Evolutionary conservation across 2,329 filamentous ascomycete species (phyloP).

Genomic region (Pezicula radicicola): DNA sequence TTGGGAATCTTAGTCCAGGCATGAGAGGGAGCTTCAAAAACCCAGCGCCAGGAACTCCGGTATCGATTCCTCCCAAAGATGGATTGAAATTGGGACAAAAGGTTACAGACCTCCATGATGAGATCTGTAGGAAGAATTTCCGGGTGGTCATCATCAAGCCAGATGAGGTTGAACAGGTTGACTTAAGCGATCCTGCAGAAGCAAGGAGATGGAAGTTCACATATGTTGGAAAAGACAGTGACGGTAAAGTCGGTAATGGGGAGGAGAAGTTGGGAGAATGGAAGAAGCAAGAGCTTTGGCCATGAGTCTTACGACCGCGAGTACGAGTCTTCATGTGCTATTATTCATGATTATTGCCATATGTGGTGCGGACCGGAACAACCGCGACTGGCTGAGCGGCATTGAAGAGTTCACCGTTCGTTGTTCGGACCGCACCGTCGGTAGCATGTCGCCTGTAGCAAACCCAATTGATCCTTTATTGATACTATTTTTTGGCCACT

Average conservation of each 20-base stretch:
- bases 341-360: too few relatives aligned
- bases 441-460: too few relatives aligned
- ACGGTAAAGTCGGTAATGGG: conserved; percentile 27
- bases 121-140: conserved; percentile 61
- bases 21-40: conserved; percentile 78
- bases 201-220: conserved; percentile 56
- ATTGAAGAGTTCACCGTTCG: too few relatives aligned
- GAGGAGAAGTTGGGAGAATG: conserved; percentile 55
- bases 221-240: conserved; percentile 40
- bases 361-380: too few relatives aligned
- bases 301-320: conserved; percentile 9
- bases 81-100: conserved; percentile 53
- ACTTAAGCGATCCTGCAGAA: conserved; percentile 56
- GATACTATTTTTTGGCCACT: too few relatives aligned
- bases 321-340: too few relatives aligned
- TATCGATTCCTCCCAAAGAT: conserved; percentile 47
- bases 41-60: conserved; percentile 63
- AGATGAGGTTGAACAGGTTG: conserved; percentile 61
- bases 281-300: conserved; percentile 35
- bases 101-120: conserved; percentile 60
- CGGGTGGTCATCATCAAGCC: conserved; percentile 84
- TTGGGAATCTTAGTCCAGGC: conserved; percentile 80
- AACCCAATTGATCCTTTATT: too few relatives aligned
- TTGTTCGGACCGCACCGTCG: too few relatives aligned
- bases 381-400: too few relatives aligned